Conservation (phyloP, 768 basidiomycete species). For the Xerocomus potaroensis region DNA sequence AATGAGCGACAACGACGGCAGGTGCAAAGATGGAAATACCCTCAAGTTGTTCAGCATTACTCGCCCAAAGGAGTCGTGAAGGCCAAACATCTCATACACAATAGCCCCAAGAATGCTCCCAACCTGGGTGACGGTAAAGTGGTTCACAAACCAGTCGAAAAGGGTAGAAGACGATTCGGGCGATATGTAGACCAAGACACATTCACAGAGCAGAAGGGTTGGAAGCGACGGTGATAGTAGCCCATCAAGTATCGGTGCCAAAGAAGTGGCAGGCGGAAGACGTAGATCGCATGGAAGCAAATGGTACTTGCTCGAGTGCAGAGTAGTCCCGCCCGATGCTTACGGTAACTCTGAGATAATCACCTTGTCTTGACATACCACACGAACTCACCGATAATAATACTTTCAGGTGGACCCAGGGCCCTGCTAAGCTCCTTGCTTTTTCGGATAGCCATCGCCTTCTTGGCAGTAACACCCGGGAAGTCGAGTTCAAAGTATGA, state of each 20-base stretch:
- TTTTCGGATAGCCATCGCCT: constrained; percentile 75
- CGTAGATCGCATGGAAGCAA: constrained; percentile 78
- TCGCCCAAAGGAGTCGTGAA: constrained; percentile 84
- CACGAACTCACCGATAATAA: constrained; percentile 11
- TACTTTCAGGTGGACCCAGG: constrained; percentile 13
- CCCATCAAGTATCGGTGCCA: constrained; percentile 35
- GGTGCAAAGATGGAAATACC: constrained; percentile 36
- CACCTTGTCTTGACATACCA: too few relatives aligned
- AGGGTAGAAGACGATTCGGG: constrained; percentile 54
- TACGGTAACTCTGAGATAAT: neutral
- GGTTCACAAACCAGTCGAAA: constrained; percentile 67
- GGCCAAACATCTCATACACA: constrained; percentile 91
- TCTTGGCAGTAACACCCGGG: constrained; percentile 75
- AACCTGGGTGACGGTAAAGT: constrained; percentile 30
- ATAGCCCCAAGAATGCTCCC: constrained; percentile 45
- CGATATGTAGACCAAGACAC: constrained; percentile 83
- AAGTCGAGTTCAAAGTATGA: constrained; percentile 91
- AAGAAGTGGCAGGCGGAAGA: constrained; percentile 41
- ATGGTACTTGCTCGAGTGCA: constrained; percentile 48
- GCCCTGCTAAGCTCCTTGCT: constrained; percentile 40
- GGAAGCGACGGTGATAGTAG: constrained; percentile 59
- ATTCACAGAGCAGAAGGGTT: constrained; percentile 87
- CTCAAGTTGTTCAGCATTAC: constrained; percentile 89
- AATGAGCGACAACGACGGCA: neutral
- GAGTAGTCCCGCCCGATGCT: constrained; percentile 38